A percentile compares a stretch with the other conserved stretches of the same genome.
Conservation (phyloP, 108 stramenopile species). For the Asterionellopsis glacialis region DNA sequence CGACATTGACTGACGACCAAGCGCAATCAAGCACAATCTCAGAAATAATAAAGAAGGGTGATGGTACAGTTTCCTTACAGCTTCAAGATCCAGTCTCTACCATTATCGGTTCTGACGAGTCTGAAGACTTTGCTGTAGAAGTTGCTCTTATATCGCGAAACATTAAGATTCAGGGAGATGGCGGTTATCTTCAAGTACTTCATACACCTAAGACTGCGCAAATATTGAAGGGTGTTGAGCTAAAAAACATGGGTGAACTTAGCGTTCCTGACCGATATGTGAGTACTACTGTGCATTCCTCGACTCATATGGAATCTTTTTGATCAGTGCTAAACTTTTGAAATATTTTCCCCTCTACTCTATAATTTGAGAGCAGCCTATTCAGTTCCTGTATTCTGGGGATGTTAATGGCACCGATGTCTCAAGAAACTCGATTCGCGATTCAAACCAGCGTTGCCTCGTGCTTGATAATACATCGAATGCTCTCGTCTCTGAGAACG, state of each 20-base stretch:
- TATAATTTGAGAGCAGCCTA: constrained; percentile 25
- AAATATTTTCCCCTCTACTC: no score
- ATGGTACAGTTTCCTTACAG: constrained; percentile 34
- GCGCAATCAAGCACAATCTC: constrained; percentile 27
- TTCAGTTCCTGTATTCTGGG: constrained; percentile 47
- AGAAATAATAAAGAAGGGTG: constrained; percentile 14
- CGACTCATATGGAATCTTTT: no score
- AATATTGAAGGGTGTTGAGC: constrained; percentile 12
- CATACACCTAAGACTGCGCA: constrained; percentile 3
- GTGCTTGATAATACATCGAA: constrained; percentile 53
- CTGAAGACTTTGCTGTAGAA: constrained; percentile 49
- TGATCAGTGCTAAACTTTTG: no score
- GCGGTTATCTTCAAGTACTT: constrained; percentile 3
- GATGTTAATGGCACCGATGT: constrained; percentile 40
- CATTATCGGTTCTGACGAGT: constrained; percentile 28
- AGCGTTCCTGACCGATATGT: constrained; percentile 33
- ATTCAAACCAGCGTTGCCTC: constrained; percentile 51
- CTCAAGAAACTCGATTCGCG: constrained; percentile 55
- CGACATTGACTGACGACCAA: constrained; percentile 29
- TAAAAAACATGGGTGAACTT: constrained; percentile 19
- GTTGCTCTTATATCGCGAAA: constrained; percentile 56
- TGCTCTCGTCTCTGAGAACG: constrained; percentile 41
- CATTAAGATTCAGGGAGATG: constrained; percentile 47
- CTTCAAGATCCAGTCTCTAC: constrained; percentile 27
- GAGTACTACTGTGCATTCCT: constrained; percentile 16